These are phyloP conservation scores for Adiantum capillusveneris DNA, from an alignment of 75 land plant genomes.

Conservation along the genomic window DNA sequence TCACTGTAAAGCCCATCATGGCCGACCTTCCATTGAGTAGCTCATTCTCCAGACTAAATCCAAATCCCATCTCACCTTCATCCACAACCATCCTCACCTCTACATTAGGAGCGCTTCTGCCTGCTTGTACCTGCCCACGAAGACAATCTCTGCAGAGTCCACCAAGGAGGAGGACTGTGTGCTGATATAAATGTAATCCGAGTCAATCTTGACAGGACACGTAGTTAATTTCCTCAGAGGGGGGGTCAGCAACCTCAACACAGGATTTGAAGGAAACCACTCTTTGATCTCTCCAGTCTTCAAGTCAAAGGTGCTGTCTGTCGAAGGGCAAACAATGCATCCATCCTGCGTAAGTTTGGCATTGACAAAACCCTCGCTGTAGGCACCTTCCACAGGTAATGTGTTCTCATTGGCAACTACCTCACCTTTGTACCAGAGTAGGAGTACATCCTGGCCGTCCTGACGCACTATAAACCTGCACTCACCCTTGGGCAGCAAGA, in stretches of 20 bases:
- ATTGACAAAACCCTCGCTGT: constrained; percentile 83
- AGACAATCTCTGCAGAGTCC: constrained; percentile 85
- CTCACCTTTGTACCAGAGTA: constrained; percentile 86
- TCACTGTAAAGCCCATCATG: constrained; percentile 60
- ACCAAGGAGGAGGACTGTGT: constrained; percentile 29
- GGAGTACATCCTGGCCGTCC: constrained; percentile 68
- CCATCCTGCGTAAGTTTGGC: constrained; percentile 98
- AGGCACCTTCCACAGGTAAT: constrained; percentile 98
- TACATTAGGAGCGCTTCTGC: constrained; percentile 71
- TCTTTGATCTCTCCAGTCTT: constrained; percentile 84
- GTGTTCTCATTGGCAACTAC: constrained; percentile 85
- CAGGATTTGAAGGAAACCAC: constrained; percentile 96
- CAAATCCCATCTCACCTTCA: constrained; percentile 65
- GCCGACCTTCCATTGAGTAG: constrained; percentile 93
- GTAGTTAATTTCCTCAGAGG: constrained; percentile 50
- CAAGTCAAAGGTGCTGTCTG: constrained; percentile 86
- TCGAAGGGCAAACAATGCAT: constrained; percentile 87
- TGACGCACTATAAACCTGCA: constrained; percentile 79
- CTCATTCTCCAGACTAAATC: constrained; percentile 76
- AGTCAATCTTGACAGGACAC: constrained; percentile 76
- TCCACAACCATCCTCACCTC: constrained; percentile 91
- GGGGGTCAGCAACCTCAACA: constrained; percentile 69
- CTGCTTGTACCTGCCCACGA: constrained; percentile 91
- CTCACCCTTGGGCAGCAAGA: constrained; percentile 91
- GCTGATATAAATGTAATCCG: constrained; percentile 69